Base-by-base conservation (phyloP, 768 basidiomycete species). In the Daedaleopsis sinensis region DNA sequence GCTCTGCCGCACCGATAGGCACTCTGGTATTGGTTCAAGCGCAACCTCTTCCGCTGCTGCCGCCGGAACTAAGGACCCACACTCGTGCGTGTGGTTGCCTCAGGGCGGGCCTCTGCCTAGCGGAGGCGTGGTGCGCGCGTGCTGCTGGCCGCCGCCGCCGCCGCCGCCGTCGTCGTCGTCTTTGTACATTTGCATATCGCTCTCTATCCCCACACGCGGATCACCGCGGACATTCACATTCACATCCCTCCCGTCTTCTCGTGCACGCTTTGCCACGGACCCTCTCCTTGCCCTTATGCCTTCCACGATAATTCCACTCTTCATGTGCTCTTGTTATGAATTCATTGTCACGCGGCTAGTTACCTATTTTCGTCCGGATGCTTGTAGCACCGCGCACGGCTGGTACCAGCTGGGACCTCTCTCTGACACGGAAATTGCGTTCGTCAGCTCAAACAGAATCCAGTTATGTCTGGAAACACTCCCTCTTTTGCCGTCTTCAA, bases 31-130 rank as follows among this genome's bases (percentile, higher is more conserved):
- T 91, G 86, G 81, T 83, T 93, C 79, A 90, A 83, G 74, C 84
- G 91, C 65, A 92, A 93, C 74, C 74, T 94, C 53, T 93, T 92
- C 84, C 80, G 88, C 65, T 89, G 82, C 73, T 94, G 89, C 82
- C 84, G 92, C 68, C 84, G 80, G 69, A 90, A 88, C 70, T 93
- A 76, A 80, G 59, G 11, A 6, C n/a, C 19, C 12, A 3, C 4
- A 16, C 19, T 48, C 12, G 24, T 48, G 13, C 8, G 9, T 24
- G 47, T 24, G 12, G 23, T 24, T 8, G 35, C 36, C 55, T 36
- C 32, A 13, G 6, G 19, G 27, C 46, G 38, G 24, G 48, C 54
- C 11, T 9, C 9, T 42, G 32, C 32, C n/a, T 12, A 32, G 23
- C 15, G n/a, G 64, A 61, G 55, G 55, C 44, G 55, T 65, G 52